A percentile compares a stretch with the other conserved stretches of the same genome.
Evolutionary conservation across 2,329 filamentous ascomycete genomes (phyloP).

Genomic region (Fusarium globosum): DNA sequence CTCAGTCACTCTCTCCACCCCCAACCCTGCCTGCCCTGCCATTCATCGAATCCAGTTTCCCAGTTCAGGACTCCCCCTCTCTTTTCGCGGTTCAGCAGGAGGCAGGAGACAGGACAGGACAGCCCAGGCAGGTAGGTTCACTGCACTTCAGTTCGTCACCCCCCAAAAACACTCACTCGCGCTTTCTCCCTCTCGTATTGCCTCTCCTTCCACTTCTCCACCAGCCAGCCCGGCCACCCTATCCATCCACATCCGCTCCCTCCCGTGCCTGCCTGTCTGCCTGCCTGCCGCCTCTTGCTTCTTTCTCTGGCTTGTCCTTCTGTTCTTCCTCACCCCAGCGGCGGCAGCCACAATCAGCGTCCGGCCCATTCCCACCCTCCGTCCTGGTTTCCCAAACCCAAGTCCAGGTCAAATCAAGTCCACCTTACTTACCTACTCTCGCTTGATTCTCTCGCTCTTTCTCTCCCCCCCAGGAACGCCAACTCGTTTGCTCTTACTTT

Average conservation of each 20-base stretch:
- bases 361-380: conserved; percentile 31
- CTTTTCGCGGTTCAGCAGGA: conserved; percentile 1
- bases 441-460: conserved; percentile 40
- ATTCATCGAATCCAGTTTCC: conserved; percentile 20
- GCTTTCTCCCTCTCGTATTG: conserved; percentile 33
- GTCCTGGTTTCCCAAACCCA: conserved; percentile 16
- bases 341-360: conserved; percentile 31
- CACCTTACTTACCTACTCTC: conserved; percentile 32
- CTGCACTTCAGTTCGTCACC: conserved; percentile 6
- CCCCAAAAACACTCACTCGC: conserved; percentile 26
- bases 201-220: conserved; percentile 32
- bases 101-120: neutral
- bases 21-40: conserved; percentile 21
- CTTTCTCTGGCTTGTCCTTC: conserved; percentile 10
- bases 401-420: conserved; percentile 7
- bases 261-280: conserved; percentile 1
- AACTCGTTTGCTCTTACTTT: conserved; percentile 32
- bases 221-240: neutral
- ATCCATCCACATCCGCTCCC: conserved; percentile 22
- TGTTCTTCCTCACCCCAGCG: conserved; percentile 4
- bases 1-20: conserved; percentile 15
- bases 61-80: conserved; percentile 9
- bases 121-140: neutral
- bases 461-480: conserved; percentile 23
- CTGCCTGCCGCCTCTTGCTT: neutral